Evolutionary conservation across 2,329 filamentous ascomycete species (phyloP).

Genomic region (Hypoxylon sp.): DNA sequence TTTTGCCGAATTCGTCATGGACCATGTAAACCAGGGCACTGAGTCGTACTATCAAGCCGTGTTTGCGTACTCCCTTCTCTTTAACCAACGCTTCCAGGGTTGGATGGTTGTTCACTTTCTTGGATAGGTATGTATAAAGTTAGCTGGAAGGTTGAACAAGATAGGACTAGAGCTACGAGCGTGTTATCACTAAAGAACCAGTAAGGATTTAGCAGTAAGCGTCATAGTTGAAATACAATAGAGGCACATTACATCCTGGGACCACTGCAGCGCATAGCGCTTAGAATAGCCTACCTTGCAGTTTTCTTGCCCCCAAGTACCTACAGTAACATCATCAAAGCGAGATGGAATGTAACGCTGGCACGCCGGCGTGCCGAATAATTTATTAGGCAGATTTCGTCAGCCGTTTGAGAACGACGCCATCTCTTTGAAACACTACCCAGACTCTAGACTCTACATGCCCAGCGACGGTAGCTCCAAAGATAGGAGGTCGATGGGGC

Average conservation of each 20-base stretch:
- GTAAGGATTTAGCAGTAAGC: background rate
- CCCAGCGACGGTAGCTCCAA: constrained; percentile 23
- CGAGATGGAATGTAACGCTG: constrained; percentile 41
- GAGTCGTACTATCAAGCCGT: constrained; percentile 1
- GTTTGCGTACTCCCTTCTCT: background rate
- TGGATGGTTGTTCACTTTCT: constrained; percentile 1
- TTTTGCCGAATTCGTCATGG: constrained; percentile 26
- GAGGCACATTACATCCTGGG: constrained; percentile 34
- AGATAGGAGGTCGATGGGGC: constrained; percentile 18
- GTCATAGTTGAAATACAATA: background rate
- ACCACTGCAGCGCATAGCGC: constrained; percentile 31
- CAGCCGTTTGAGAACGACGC: constrained; percentile 21
- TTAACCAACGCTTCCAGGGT: background rate
- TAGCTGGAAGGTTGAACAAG: background rate
- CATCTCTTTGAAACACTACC: constrained; percentile 37
- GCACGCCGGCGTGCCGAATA: constrained; percentile 24
- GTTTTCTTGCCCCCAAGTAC: constrained; percentile 26
- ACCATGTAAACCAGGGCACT: constrained; percentile 1
- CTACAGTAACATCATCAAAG: constrained; percentile 34
- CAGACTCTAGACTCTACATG: constrained; percentile 12
- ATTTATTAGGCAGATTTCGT: constrained; percentile 35
- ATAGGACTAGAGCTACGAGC: background rate
- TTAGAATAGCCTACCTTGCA: constrained; percentile 19
- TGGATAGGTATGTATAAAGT: too few relatives aligned
- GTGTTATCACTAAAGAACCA: background rate